phyloP scores from a whole-genome alignment of 2,329 filamentous ascomycete genomes.

The Curvularia hawaiiensis region DNA sequence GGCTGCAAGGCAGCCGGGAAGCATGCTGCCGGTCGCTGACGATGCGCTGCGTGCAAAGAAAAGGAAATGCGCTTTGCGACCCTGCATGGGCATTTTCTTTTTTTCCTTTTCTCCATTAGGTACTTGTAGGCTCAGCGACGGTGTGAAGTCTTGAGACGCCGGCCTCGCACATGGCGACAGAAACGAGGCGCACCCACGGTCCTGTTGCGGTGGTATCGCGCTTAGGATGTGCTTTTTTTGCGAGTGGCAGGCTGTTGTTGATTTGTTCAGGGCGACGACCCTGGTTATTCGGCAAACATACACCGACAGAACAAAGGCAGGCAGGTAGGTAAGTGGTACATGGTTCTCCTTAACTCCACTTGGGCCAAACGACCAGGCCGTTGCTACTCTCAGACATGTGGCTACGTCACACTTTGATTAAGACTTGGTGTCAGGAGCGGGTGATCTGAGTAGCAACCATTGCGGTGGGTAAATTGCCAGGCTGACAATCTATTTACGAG shows the following conservation, averaged over 20 bases:
- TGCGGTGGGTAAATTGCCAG: conserved; percentile 6
- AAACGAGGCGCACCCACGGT: neutral
- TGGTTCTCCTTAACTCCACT: conserved; percentile 10
- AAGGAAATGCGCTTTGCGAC: neutral
- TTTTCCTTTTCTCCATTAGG: neutral
- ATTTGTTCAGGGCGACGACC: conserved; percentile 4
- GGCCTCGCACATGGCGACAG: neutral
- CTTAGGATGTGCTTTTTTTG: conserved; percentile 5
- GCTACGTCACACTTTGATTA: conserved; percentile 13
- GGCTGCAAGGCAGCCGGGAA: neutral
- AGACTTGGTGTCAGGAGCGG: conserved; percentile 3
- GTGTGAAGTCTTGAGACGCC: neutral
- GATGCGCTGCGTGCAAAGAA: neutral
- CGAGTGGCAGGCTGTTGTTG: conserved; percentile 2
- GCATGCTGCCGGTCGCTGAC: neutral
- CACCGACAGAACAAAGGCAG: neutral
- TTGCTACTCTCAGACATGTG: neutral
- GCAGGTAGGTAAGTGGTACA: conserved; percentile 1
- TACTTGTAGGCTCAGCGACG: neutral
- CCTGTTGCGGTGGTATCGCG: neutral
- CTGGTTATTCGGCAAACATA: neutral
- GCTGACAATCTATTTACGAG: conserved; percentile 8
- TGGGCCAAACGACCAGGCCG: neutral
- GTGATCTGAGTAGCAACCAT: conserved; percentile 11
- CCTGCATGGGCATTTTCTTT: neutral